Evolutionary conservation across 805 yeast genomes (phyloP).

Genomic region (Clavispora phyllophila): DNA sequence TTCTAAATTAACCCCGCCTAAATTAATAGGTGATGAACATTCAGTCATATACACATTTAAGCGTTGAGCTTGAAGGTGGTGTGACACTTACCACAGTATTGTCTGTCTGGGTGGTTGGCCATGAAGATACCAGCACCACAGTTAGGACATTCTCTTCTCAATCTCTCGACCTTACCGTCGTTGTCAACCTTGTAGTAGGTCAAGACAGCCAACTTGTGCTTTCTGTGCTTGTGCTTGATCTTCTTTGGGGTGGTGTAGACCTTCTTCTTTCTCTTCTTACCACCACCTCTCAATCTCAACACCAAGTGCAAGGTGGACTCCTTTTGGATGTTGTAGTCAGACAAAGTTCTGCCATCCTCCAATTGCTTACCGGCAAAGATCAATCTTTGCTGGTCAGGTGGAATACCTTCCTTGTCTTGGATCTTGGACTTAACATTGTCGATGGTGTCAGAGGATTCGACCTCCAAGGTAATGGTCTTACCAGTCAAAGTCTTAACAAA

Average conservation of each 20-base stretch:
- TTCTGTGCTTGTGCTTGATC: conserved; percentile 99
- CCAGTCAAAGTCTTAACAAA: conserved; percentile 99
- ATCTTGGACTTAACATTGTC: conserved; percentile 98
- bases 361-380: conserved; percentile 99
- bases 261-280: conserved; percentile 99
- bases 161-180: conserved; percentile 97
- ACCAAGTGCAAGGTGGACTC: conserved; percentile 97
- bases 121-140: conserved; percentile 99
- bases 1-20: not conserved
- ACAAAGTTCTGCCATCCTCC: conserved; percentile 97
- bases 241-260: conserved; percentile 99
- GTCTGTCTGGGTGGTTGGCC: conserved; percentile 99
- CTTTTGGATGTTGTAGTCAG: conserved; percentile 99
- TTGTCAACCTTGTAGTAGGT: conserved; percentile 99
- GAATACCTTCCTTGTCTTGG: conserved; percentile 99
- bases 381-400: conserved; percentile 99
- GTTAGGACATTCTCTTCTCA: conserved; percentile 94
- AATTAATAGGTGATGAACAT: not conserved
- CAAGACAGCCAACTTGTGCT: conserved; percentile 98
- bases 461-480: conserved; percentile 98
- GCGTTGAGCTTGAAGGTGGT: conserved; percentile 64
- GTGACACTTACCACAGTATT: conserved; percentile 99
- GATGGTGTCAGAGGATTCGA: conserved; percentile 97
- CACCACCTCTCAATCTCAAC: conserved; percentile 87
- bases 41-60: conserved; percentile 6